Conservation (phyloP, 176 grass and related monocot species). For the Carex cristatella region DNA sequence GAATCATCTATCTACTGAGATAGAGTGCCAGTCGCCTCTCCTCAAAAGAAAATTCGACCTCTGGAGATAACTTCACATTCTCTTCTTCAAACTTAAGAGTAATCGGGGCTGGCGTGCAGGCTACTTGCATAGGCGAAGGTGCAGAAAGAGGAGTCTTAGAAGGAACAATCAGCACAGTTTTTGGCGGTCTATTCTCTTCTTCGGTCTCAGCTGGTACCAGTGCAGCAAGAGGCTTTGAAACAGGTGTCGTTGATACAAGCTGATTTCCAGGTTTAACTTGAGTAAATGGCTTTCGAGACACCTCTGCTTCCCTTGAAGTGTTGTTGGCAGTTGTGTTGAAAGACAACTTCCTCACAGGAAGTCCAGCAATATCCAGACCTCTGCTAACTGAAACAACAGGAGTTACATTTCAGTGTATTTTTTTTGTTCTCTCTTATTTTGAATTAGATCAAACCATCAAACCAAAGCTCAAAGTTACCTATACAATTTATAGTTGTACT, state of each 20-base stretch:
- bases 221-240: not conserved
- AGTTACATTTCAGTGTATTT: not conserved
- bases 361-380: slow-evolving; percentile 34
- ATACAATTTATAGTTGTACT: not conserved
- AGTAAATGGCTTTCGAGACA: slow-evolving; percentile 48
- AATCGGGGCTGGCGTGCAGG: slow-evolving; percentile 13
- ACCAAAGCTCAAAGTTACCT: not conserved
- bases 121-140: slow-evolving; percentile 41
- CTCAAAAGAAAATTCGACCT: slow-evolving; percentile 48
- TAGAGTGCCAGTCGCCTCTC: slow-evolving; percentile 47
- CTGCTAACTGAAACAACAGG: slow-evolving; percentile 35
- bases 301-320: slow-evolving; percentile 27
- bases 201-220: not conserved
- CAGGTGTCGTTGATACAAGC: slow-evolving; percentile 25
- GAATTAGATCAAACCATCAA: not conserved
- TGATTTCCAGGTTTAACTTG: slow-evolving; percentile 28
- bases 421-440: not conserved
- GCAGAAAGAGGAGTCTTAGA: slow-evolving; percentile 31
- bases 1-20: slow-evolving; percentile 24
- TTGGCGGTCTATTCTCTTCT: slow-evolving; percentile 44
- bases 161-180: slow-evolving; percentile 8
- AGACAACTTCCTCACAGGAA: slow-evolving; percentile 43
- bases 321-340: slow-evolving; percentile 33
- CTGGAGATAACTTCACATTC: slow-evolving; percentile 6
- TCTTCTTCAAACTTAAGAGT: slow-evolving; percentile 26